A percentile compares a stretch with the other conserved stretches of the same genome.
phyloP scores from a whole-genome alignment of 1,284 basidiomycete species.

The Rhodotorula glutinis region DNA sequence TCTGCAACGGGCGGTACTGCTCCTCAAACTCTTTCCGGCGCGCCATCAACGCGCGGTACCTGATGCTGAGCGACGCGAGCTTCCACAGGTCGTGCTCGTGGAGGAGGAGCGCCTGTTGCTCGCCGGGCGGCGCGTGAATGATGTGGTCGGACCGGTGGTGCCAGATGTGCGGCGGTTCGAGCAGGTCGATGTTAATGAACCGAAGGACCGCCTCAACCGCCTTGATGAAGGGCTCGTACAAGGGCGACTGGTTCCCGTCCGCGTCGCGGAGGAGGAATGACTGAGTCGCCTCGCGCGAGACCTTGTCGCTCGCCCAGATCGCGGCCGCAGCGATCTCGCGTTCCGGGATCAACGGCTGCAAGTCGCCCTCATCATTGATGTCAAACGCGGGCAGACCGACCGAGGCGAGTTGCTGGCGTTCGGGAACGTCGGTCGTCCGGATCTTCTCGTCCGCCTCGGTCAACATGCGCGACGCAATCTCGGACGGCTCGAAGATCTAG shows the following conservation, averaged over 20 bases:
- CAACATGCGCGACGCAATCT: slow-evolving; percentile 85
- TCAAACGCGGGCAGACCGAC: slow-evolving; percentile 69
- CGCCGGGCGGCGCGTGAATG: slow-evolving; percentile 54
- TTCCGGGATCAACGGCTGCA: slow-evolving; percentile 17
- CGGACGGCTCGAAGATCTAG: slow-evolving; percentile 95
- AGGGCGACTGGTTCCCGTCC: slow-evolving; percentile 56
- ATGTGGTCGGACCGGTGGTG: slow-evolving; percentile 89
- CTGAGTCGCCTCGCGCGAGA: slow-evolving; percentile 70
- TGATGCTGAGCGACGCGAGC: slow-evolving; percentile 77
- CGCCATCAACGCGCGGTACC: slow-evolving; percentile 77
- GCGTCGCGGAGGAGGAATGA: slow-evolving; percentile 57
- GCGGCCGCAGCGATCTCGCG: slow-evolving; percentile 17
- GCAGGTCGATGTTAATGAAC: slow-evolving; percentile 78
- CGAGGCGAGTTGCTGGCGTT: slow-evolving; percentile 92
- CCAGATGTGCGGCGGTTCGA: slow-evolving; percentile 95
- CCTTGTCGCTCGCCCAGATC: slow-evolving; percentile 48
- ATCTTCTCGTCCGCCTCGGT: slow-evolving; percentile 95
- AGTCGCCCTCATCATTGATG: slow-evolving; percentile 65
- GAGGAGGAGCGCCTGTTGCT: slow-evolving; percentile 60
- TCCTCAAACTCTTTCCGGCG: slow-evolving; percentile 63
- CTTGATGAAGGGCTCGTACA: slow-evolving; percentile 67
- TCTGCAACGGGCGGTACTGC: slow-evolving; percentile 57
- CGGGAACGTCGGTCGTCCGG: slow-evolving; percentile 84
- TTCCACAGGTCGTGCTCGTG: slow-evolving; percentile 79
- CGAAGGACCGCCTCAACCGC: slow-evolving; percentile 77